Evolutionary conservation across 257 asterid species (phyloP).

Genomic region (Echium plantagineum): DNA sequence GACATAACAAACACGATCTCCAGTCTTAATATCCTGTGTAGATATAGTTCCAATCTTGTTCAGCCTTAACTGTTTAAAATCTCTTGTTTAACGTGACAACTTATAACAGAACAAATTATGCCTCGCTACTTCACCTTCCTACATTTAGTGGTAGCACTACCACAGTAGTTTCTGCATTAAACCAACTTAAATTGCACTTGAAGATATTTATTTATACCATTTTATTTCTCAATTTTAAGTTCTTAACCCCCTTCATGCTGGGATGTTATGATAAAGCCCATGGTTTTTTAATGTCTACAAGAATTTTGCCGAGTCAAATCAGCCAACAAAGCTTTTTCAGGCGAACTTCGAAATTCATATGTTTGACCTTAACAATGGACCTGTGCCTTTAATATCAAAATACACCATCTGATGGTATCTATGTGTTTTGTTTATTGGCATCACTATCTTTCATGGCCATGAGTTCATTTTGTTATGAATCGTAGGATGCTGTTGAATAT

Average conservation of each 20-base stretch:
- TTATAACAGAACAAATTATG: background rate
- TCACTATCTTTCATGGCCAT: no score
- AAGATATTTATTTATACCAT: background rate
- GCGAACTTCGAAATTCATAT: no score
- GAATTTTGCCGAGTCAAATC: no score
- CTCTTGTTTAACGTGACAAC: background rate
- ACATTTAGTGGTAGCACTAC: background rate
- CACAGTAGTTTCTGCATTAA: background rate
- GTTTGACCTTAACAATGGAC: no score
- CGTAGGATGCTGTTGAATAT: constrained; percentile 22
- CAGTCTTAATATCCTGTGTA: background rate
- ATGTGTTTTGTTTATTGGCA: no score
- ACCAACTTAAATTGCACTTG: background rate
- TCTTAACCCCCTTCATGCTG: background rate
- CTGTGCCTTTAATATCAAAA: no score
- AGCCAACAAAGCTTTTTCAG: no score
- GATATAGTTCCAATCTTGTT: background rate
- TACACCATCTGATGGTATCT: no score
- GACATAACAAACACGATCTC: background rate
- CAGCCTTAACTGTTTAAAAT: background rate
- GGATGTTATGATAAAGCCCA: no score
- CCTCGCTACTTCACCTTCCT: background rate
- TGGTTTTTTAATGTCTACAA: no score
- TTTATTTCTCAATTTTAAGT: no score
- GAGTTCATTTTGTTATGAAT: background rate